Percentiles rank a stretch among this genome's conserved stretches.
These are phyloP conservation scores for Chlorella vulgaris DNA, from an alignment of 139 green algal species.

Conservation along the genomic window DNA sequence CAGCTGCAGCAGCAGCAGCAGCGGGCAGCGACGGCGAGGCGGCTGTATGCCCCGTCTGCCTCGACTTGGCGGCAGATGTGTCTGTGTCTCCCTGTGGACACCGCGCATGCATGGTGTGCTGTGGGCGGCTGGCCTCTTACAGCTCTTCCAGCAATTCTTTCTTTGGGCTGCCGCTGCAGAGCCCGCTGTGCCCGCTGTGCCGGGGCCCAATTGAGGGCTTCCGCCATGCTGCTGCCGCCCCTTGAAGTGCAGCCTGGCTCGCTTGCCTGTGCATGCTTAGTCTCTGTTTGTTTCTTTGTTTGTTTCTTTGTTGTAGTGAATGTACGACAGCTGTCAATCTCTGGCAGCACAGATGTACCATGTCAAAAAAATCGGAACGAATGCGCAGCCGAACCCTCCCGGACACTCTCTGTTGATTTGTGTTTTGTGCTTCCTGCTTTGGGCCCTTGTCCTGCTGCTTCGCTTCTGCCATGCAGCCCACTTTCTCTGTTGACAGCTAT, in stretches of 20 bases:
- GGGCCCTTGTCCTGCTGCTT: background rate
- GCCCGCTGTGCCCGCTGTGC: conserved; percentile 33
- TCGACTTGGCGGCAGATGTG: conserved; percentile 13
- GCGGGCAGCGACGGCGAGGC: background rate
- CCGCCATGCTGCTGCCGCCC: background rate
- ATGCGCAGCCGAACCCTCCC: too few species aligned
- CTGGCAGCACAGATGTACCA: too few species aligned
- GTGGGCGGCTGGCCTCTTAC: background rate
- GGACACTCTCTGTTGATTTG: too few species aligned
- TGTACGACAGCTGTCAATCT: too few species aligned
- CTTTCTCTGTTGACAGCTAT: background rate
- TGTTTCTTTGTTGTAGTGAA: too few species aligned
- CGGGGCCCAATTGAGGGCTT: conserved; percentile 7
- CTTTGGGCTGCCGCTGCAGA: conserved; percentile 10
- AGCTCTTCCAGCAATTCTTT: background rate
- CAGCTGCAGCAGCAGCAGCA: background rate
- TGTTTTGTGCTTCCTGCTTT: too few species aligned
- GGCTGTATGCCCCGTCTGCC: conserved; percentile 2
- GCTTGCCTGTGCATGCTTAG: background rate
- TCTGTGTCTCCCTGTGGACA: conserved; percentile 5
- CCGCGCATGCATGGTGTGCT: conserved; percentile 20
- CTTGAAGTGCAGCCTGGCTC: background rate
- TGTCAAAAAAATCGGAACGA: too few species aligned
- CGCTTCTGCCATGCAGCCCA: background rate
- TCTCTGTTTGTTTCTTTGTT: too few species aligned